Percentiles rank a stretch among this genome's conserved stretches.
Evolutionary conservation across 2,329 filamentous ascomycete genomes (phyloP).

Genomic region (Paraphoma chrysanthemicola): DNA sequence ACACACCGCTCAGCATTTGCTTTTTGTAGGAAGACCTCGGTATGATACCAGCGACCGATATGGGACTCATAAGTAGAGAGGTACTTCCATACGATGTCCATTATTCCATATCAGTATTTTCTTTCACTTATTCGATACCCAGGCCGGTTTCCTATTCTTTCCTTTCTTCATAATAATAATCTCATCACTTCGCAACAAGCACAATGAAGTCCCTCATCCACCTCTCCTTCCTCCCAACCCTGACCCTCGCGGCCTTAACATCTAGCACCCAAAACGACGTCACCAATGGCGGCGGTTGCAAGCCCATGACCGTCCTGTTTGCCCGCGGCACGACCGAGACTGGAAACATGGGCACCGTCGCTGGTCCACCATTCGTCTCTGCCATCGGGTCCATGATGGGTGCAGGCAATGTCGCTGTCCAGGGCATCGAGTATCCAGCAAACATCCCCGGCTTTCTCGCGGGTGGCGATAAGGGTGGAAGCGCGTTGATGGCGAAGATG

Average conservation of each 20-base stretch:
- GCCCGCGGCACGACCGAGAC: constrained; percentile 63
- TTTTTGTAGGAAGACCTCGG: not conserved
- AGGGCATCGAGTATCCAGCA: constrained; percentile 64
- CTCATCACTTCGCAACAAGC: not conserved
- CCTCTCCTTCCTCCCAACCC: constrained; percentile 10
- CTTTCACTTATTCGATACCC: not conserved
- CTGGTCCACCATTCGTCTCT: constrained; percentile 60
- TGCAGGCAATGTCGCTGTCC: constrained; percentile 55
- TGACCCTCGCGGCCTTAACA: constrained; percentile 25
- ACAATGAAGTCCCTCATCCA: constrained; percentile 25
- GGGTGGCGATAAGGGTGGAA: constrained; percentile 55
- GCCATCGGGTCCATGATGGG: constrained; percentile 52
- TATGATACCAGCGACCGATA: not conserved
- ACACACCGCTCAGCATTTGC: not conserved
- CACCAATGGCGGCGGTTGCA: constrained; percentile 45
- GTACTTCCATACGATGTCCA: no score
- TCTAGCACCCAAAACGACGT: constrained; percentile 36
- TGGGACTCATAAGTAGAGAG: not conserved
- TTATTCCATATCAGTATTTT: not conserved
- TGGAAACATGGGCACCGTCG: constrained; percentile 59
- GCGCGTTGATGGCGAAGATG: constrained; percentile 53
- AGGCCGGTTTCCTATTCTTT: not conserved
- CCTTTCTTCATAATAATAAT: not conserved
- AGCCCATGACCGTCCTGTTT: constrained; percentile 61
- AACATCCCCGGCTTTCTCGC: constrained; percentile 52